phyloP scores from a whole-genome alignment of 2,329 filamentous ascomycete species.

The Chalaropsis thielavioides region DNA sequence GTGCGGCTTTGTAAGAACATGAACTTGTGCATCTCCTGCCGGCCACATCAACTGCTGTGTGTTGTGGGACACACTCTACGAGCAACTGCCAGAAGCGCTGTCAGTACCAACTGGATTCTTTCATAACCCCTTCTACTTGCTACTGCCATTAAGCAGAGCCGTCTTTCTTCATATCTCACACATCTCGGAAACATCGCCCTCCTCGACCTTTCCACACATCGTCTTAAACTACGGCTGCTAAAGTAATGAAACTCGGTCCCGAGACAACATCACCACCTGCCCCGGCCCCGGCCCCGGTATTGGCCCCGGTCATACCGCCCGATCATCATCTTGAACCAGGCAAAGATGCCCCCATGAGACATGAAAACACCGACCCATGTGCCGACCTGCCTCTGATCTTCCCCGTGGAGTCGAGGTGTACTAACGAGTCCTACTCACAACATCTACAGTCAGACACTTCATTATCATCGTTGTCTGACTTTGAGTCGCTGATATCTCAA shows the following conservation, averaged over 20 bases:
- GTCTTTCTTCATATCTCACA: neutral
- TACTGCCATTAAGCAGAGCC: neutral
- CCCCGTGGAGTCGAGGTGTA: neutral
- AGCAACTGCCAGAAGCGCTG: neutral
- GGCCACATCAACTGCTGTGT: slow-evolving; percentile 11
- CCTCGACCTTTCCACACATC: neutral
- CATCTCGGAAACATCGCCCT: neutral
- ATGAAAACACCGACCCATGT: neutral
- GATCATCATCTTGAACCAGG: neutral
- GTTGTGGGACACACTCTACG: slow-evolving; percentile 6
- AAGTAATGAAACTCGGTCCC: slow-evolving; percentile 6
- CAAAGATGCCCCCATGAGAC: neutral
- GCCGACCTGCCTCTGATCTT: neutral
- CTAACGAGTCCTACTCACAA: neutral
- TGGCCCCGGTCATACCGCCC: neutral
- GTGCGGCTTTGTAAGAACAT: neutral
- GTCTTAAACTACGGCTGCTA: neutral
- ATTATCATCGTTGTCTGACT: slow-evolving; percentile 11
- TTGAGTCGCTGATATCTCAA: slow-evolving; percentile 9
- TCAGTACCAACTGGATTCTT: neutral
- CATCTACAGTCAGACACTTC: slow-evolving; percentile 9
- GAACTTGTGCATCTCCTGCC: slow-evolving; percentile 1
- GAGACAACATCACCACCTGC: neutral
- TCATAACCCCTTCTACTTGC: slow-evolving; percentile 3
- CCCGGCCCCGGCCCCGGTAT: slow-evolving; percentile 1